A percentile compares a stretch with the other conserved stretches of the same genome.
phyloP scores from a whole-genome alignment of 2,329 filamentous ascomycete genomes.

The Bipolaris gigantea region DNA sequence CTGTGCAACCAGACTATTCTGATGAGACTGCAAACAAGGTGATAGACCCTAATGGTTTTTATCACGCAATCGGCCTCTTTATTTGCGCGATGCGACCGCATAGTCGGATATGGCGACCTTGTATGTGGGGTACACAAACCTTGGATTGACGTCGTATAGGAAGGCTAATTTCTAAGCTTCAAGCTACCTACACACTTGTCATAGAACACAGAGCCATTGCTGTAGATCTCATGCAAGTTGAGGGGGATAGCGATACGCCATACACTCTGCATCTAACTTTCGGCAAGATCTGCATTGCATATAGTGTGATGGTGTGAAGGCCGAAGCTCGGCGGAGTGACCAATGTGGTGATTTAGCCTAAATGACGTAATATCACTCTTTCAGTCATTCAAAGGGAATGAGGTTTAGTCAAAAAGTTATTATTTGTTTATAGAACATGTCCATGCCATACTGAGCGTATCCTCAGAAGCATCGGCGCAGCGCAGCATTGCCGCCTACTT shows the following conservation, averaged over 20 bases:
- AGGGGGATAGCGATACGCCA: neutral
- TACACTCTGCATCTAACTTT: neutral
- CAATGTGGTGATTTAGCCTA: neutral
- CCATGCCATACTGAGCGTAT: conserved; percentile 21
- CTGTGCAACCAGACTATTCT: neutral
- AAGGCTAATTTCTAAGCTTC: too few species aligned
- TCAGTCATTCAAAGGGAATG: neutral
- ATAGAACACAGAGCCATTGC: neutral
- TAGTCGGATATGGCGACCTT: neutral
- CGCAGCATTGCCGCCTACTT: conserved; percentile 55
- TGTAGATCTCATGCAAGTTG: neutral
- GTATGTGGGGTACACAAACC: neutral
- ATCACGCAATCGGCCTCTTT: conserved; percentile 16
- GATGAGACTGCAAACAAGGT: conserved; percentile 3
- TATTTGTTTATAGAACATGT: conserved; percentile 13
- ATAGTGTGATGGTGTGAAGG: neutral
- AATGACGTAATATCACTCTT: conserved; percentile 6
- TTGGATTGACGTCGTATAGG: neutral
- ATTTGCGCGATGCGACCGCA: conserved; percentile 13
- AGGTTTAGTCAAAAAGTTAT: neutral
- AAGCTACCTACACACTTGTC: too few species aligned
- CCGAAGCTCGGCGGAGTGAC: neutral
- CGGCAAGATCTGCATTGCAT: conserved; percentile 1
- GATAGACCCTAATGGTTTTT: neutral
- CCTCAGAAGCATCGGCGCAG: conserved; percentile 3